Conservation (phyloP, 2,329 filamentous ascomycete species). For the Teratosphaeriaceae sp. region DNA sequence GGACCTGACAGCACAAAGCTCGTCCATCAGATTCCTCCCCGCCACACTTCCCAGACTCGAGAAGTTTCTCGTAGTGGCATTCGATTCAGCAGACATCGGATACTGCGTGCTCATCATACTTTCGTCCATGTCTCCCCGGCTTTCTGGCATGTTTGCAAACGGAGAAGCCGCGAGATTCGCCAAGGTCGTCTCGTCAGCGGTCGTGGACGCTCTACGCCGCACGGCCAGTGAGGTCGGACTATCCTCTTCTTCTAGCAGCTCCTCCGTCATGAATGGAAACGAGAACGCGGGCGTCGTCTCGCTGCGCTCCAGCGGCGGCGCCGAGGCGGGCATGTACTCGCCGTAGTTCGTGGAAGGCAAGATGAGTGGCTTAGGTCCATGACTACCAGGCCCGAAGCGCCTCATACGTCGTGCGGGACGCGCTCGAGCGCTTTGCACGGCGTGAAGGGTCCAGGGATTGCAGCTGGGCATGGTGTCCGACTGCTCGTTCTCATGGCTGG, state of each 20-base stretch:
- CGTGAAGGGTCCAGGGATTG: slow-evolving; percentile 14
- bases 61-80: slow-evolving; percentile 14
- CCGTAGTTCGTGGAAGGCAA: slow-evolving; percentile 26
- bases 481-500: slow-evolving; percentile 8
- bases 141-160: slow-evolving; percentile 2
- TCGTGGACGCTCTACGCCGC: slow-evolving; percentile 17
- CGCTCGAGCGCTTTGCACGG: slow-evolving; percentile 8
- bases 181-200: slow-evolving; percentile 9
- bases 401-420: slow-evolving; percentile 27
- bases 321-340: slow-evolving; percentile 18
- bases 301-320: slow-evolving; percentile 20
- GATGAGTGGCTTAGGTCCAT: slow-evolving; percentile 28
- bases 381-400: slow-evolving; percentile 29
- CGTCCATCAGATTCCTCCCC: slow-evolving; percentile 30
- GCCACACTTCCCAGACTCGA: slow-evolving; percentile 19
- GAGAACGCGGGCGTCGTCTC: slow-evolving; percentile 10
- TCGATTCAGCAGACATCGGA: slow-evolving; percentile 10
- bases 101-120: slow-evolving; percentile 4
- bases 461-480: slow-evolving; percentile 3
- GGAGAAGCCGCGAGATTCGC: slow-evolving; percentile 7
- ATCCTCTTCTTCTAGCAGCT: slow-evolving; percentile 2
- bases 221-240: slow-evolving; percentile 8
- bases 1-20: slow-evolving; percentile 21
- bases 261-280: slow-evolving; percentile 3
- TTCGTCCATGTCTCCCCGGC: slow-evolving; percentile 3